Conservation (phyloP, 345 rosid genomes). For the Lumnitzera littorea region DNA sequence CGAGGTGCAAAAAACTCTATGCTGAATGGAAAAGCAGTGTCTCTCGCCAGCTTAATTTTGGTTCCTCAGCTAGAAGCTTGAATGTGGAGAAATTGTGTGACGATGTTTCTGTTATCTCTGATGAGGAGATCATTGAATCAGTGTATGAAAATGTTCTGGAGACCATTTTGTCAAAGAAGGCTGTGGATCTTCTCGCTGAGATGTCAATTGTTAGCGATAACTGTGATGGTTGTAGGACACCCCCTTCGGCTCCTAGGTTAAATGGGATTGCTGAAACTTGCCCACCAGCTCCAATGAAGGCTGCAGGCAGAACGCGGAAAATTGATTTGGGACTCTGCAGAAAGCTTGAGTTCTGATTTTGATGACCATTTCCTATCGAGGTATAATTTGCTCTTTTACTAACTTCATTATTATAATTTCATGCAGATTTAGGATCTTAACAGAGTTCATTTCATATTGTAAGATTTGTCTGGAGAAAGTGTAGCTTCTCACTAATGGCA, state of each 20-base stretch:
- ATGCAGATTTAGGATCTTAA: conserved; percentile 9
- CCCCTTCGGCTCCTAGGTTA: conserved; percentile 23
- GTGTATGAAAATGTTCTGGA: conserved; percentile 48
- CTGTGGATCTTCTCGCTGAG: conserved; percentile 28
- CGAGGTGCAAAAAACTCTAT: conserved; percentile 26
- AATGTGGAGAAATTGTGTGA: conserved; percentile 1
- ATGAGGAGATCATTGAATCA: conserved; percentile 44
- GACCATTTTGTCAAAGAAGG: conserved; percentile 30
- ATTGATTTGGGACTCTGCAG: conserved; percentile 39
- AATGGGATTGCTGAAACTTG: conserved; percentile 44
- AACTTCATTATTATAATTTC: background rate
- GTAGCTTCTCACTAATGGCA: background rate
- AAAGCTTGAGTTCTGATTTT: conserved; percentile 47
- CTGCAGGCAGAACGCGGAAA: conserved; percentile 25
- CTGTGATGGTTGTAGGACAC: conserved; percentile 33
- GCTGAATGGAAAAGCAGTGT: conserved; percentile 29
- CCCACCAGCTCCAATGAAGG: conserved; percentile 54
- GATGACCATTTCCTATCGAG: background rate
- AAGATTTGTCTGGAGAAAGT: background rate
- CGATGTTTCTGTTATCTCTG: conserved; percentile 21
- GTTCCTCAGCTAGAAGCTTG: conserved; percentile 12
- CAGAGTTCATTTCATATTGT: conserved; percentile 1
- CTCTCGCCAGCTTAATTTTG: conserved; percentile 32
- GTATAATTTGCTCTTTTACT: background rate
- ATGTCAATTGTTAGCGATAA: conserved; percentile 18